phyloP scores from a whole-genome alignment of 371 early-diverging fungal species.

The Nosema muscidifuracis region DNA sequence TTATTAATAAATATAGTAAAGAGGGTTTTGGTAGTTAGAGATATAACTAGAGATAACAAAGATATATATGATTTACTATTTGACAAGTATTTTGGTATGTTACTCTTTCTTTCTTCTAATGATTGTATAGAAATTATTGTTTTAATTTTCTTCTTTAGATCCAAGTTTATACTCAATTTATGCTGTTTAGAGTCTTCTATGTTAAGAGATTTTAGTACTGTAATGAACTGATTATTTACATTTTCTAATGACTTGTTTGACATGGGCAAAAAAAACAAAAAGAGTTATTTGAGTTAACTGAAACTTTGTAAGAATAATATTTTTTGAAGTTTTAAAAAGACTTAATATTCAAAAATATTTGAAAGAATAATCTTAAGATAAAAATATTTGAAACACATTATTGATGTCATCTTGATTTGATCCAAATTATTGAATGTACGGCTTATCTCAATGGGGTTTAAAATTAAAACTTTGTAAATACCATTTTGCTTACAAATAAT shows the following conservation, averaged over 20 bases:
- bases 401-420: no score
- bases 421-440: no score
- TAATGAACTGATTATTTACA: slow-evolving; percentile 31
- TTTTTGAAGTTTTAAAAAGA: no score
- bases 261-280: background rate
- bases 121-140: slow-evolving; percentile 31
- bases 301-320: no score
- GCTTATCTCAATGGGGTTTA: no score
- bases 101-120: slow-evolving; percentile 32
- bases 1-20: background rate
- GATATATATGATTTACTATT: slow-evolving; percentile 14
- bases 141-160: slow-evolving; percentile 36
- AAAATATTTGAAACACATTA: no score
- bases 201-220: slow-evolving; percentile 21
- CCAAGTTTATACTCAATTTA: slow-evolving; percentile 21
- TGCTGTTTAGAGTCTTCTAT: slow-evolving; percentile 27
- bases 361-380: no score
- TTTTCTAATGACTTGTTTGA: slow-evolving; percentile 26
- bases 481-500: no score
- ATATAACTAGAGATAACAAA: slow-evolving; percentile 20
- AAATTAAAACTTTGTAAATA: no score
- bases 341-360: no score
- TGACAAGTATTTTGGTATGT: slow-evolving; percentile 24
- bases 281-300: no score
- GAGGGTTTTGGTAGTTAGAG: background rate